phyloP scores from a whole-genome alignment of 257 asterid genomes.

The Forsythia suspensa region DNA sequence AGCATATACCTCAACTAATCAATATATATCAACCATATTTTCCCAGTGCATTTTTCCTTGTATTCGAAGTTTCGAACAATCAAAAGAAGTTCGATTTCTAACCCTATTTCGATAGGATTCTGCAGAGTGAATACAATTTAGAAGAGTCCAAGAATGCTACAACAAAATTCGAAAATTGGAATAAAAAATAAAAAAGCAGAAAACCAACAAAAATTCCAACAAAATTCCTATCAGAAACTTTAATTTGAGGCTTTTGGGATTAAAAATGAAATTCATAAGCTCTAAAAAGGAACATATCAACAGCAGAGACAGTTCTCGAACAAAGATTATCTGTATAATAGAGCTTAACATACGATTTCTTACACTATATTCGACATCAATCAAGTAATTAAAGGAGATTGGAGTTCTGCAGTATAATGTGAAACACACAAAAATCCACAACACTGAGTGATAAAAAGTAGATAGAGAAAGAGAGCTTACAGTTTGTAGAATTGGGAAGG shows the following conservation, averaged over 20 bases:
- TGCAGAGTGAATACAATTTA: not conserved
- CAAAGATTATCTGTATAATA: not conserved
- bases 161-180: not conserved
- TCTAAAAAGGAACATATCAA: not conserved
- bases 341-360: not conserved
- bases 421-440: not conserved
- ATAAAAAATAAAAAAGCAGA: too few species aligned
- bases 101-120: not conserved
- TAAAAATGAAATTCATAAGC: not conserved
- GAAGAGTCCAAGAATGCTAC: not conserved
- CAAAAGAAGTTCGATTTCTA: not conserved
- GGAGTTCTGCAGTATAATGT: not conserved
- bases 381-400: not conserved
- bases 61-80: too few species aligned
- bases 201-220: not conserved
- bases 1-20: not conserved
- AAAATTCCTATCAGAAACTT: not conserved
- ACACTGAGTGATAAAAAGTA: not conserved
- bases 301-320: not conserved
- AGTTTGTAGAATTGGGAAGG: constrained; percentile 34
- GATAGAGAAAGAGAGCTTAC: constrained; percentile 36
- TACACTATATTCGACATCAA: not conserved
- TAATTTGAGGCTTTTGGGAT: not conserved
- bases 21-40: not conserved
- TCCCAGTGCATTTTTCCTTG: not conserved